These are phyloP conservation scores for Suillus subluteus DNA, from an alignment of 768 basidiomycete species.

Conservation along the genomic window DNA sequence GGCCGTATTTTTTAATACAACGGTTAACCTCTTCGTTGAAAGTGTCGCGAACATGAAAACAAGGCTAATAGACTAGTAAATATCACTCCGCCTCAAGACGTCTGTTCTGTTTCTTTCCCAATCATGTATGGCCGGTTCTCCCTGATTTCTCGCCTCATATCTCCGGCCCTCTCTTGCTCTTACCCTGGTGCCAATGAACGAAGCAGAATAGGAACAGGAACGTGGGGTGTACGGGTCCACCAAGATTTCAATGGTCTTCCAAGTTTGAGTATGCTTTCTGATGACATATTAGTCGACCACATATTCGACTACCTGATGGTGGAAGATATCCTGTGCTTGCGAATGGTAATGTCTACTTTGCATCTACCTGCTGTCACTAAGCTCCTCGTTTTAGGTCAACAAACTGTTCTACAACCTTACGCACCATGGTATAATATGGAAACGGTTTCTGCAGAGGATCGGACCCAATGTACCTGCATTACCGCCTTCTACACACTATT, in stretches of 20 bases:
- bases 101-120: not conserved
- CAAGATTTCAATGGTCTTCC: conserved; percentile 30
- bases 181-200: not conserved
- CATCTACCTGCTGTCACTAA: not conserved
- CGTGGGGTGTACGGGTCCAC: conserved; percentile 30
- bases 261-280: conserved; percentile 35
- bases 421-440: conserved; percentile 72
- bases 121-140: conserved; percentile 16
- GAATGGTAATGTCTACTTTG: conserved; percentile 30
- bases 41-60: conserved; percentile 19
- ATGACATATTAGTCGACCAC: conserved; percentile 43
- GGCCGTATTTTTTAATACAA: not conserved
- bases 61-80: conserved; percentile 24
- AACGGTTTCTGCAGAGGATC: conserved; percentile 57
- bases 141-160: conserved; percentile 23
- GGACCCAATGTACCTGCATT: conserved; percentile 62
- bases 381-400: conserved; percentile 47
- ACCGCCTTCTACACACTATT: conserved; percentile 59
- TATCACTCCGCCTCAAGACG: conserved; percentile 12
- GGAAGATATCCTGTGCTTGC: conserved; percentile 40
- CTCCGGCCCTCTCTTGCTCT: conserved; percentile 5
- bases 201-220: conserved; percentile 19
- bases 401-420: conserved; percentile 64
- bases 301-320: conserved; percentile 41
- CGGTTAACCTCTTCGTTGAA: not conserved